phyloP scores from a whole-genome alignment of 805 yeast species.

The Yamadazyma sp. region DNA sequence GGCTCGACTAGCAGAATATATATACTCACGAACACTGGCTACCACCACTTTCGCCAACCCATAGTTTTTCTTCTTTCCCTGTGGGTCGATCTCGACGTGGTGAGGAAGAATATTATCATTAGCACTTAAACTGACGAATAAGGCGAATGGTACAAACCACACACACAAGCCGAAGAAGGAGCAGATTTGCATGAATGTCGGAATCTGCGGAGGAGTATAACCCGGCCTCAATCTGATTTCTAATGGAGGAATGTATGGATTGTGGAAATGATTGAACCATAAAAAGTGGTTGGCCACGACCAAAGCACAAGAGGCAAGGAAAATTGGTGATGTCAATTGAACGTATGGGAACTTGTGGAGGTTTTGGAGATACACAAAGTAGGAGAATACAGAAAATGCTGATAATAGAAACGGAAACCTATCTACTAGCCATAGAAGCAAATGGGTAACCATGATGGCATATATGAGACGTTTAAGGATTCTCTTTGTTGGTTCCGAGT shows the following conservation, averaged over 20 bases:
- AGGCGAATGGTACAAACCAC: conserved; percentile 92
- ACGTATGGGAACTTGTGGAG: conserved; percentile 82
- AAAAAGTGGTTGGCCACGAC: conserved; percentile 80
- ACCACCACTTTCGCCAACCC: conserved; percentile 72
- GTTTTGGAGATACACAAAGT: conserved; percentile 74
- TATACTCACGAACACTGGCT: conserved; percentile 47
- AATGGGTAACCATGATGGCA: conserved; percentile 52
- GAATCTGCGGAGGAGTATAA: conserved; percentile 65
- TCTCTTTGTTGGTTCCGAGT: conserved; percentile 79
- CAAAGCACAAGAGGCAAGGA: conserved; percentile 66
- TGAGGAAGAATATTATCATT: conserved; percentile 84
- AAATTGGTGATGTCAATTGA: conserved; percentile 66
- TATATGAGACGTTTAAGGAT: conserved; percentile 64
- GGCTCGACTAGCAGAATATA: conserved; percentile 48
- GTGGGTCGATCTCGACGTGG: conserved; percentile 30
- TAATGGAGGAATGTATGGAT: conserved; percentile 70
- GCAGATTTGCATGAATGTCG: conserved; percentile 86
- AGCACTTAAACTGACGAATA: conserved; percentile 89
- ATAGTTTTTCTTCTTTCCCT: conserved; percentile 28
- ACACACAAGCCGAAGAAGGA: conserved; percentile 91
- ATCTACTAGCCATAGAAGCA: conserved; percentile 68
- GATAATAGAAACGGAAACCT: conserved; percentile 73
- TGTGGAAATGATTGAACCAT: conserved; percentile 86
- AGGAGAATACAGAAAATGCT: conserved; percentile 65
- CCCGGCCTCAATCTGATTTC: conserved; percentile 56